A percentile compares a stretch with the other conserved stretches of the same genome.
These are phyloP conservation scores for Rhizoclosmatium sp. DNA, from an alignment of 192 early-diverging fungal species.

Conservation along the genomic window DNA sequence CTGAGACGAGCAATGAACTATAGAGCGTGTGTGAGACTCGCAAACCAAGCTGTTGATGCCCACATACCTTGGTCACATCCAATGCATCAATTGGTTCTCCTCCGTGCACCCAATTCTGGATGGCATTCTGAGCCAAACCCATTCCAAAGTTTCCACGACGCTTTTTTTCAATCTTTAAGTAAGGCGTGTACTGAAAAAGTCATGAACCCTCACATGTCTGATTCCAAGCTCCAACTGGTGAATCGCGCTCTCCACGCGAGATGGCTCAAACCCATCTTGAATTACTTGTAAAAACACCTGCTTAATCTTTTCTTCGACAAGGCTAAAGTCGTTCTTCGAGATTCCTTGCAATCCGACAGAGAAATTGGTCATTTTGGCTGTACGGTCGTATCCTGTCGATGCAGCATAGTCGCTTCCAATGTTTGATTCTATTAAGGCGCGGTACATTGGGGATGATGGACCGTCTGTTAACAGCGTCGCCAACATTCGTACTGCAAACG, in stretches of 20 bases:
- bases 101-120: conserved; percentile 89
- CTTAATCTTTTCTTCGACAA: conserved; percentile 74
- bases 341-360: conserved; percentile 93
- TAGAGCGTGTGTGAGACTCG: background rate
- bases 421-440: conserved; percentile 89
- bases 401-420: conserved; percentile 89
- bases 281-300: conserved; percentile 72
- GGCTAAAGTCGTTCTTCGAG: conserved; percentile 66
- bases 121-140: conserved; percentile 75
- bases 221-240: conserved; percentile 90
- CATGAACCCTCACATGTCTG: conserved; percentile 71
- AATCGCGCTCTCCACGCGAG: conserved; percentile 82
- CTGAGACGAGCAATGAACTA: conserved; percentile 77
- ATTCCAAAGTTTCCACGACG: conserved; percentile 90
- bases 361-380: conserved; percentile 61
- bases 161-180: conserved; percentile 43
- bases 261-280: conserved; percentile 78
- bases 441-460: conserved; percentile 90
- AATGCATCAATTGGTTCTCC: conserved; percentile 84
- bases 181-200: background rate
- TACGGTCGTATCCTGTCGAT: conserved; percentile 89
- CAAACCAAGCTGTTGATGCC: background rate
- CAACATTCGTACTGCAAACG: conserved; percentile 83
- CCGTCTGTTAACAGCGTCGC: conserved; percentile 86
- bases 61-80: conserved; percentile 73